These are phyloP conservation scores for Yamadazyma ubonensis DNA, from an alignment of 805 yeast genomes.

Conservation along the genomic window DNA sequence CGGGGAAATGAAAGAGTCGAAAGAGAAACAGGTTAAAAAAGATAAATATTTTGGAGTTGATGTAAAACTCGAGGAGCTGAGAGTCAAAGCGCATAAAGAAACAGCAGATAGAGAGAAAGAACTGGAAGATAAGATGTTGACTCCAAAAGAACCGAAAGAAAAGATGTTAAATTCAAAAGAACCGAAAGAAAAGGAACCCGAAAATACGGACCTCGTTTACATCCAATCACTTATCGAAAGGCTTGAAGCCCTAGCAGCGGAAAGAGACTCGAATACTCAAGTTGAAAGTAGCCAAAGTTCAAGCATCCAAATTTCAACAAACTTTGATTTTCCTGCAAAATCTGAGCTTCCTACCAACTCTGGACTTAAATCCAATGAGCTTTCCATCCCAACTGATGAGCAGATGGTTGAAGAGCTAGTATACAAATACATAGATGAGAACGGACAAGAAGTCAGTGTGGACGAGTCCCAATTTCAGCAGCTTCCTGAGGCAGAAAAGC, in stretches of 20 bases:
- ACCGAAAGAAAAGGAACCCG: too few relatives aligned
- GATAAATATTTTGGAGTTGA: too few relatives aligned
- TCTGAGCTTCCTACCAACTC: background rate
- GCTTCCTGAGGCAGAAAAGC: background rate
- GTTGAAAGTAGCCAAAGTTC: too few relatives aligned
- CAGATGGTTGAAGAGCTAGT: background rate
- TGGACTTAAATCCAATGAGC: background rate
- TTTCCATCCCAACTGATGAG: too few relatives aligned
- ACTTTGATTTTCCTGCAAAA: too few relatives aligned
- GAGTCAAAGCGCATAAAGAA: too few relatives aligned
- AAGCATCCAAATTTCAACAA: too few relatives aligned
- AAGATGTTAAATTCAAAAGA: background rate
- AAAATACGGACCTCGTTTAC: too few relatives aligned
- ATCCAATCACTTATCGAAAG: too few relatives aligned
- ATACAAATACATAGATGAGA: slow-evolving; percentile 12
- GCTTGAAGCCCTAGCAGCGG: too few relatives aligned
- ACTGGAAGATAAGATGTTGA: background rate
- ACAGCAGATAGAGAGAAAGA: background rate
- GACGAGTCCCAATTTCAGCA: background rate
- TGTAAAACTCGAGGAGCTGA: too few relatives aligned
- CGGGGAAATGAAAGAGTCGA: background rate
- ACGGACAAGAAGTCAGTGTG: slow-evolving; percentile 7
- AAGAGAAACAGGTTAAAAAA: background rate
- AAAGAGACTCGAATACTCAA: too few relatives aligned
- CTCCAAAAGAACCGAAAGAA: background rate